Conservation (phyloP, 192 early-diverging fungal genomes). For the Diversispora eburnea region DNA sequence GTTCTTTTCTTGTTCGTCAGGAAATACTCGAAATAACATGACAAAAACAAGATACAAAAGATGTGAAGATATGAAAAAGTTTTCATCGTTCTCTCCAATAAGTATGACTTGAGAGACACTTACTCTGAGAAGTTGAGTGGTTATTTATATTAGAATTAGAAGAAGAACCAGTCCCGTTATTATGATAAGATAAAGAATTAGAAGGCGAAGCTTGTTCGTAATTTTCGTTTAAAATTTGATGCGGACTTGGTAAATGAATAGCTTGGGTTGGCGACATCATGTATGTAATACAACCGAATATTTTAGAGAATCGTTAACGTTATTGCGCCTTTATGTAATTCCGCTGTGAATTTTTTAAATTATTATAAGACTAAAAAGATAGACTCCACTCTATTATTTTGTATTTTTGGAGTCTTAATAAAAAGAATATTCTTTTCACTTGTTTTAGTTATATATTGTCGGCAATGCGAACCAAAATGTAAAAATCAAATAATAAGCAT, state of each 20-base stretch:
- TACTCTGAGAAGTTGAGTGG: not conserved
- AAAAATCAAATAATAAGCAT: not conserved
- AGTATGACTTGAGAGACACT: too few species aligned
- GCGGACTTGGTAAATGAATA: conserved; percentile 10
- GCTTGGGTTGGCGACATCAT: conserved; percentile 11
- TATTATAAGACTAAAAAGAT: not conserved
- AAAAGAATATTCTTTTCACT: not conserved
- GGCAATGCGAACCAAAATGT: too few species aligned
- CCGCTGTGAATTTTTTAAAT: not conserved
- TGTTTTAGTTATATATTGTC: too few species aligned
- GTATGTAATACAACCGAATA: not conserved
- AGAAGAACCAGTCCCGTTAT: conserved; percentile 2
- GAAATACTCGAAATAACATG: not conserved
- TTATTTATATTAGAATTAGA: not conserved
- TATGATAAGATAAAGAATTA: not conserved
- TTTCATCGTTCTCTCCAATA: not conserved
- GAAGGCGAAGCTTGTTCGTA: not conserved
- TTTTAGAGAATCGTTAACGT: conserved; percentile 1
- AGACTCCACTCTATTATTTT: not conserved
- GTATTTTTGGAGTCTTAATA: not conserved
- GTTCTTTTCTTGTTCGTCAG: too few species aligned
- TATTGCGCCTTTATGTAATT: not conserved
- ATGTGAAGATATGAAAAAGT: not conserved
- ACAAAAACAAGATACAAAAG: not conserved
- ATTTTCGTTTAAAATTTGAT: conserved; percentile 8